Conservation (phyloP, 139 green algal species). For the Picochlorum sp. region DNA sequence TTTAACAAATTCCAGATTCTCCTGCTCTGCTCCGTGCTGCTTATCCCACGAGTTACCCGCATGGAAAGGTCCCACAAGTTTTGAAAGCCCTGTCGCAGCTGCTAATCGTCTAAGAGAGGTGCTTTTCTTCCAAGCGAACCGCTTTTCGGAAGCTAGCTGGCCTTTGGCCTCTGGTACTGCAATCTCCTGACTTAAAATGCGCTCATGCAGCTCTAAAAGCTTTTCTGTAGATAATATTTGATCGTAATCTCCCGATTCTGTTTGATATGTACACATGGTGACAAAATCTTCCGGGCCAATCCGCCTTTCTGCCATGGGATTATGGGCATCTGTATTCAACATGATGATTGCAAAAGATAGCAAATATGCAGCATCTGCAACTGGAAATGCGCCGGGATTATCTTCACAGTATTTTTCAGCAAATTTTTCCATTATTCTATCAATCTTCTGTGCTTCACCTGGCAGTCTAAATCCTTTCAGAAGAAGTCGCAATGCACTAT, state of each 20-base stretch:
- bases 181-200: slow-evolving; percentile 2
- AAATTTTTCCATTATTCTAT: slow-evolving; percentile 99
- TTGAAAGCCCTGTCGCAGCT: slow-evolving; percentile 46
- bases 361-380: slow-evolving; percentile 75
- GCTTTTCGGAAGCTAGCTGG: not conserved
- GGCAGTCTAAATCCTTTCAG: slow-evolving; percentile 67
- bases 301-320: slow-evolving; percentile 72
- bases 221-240: slow-evolving; percentile 55
- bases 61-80: slow-evolving; percentile 37
- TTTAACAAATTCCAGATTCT: slow-evolving; percentile 9
- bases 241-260: slow-evolving; percentile 26
- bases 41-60: slow-evolving; percentile 35
- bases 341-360: slow-evolving; percentile 89
- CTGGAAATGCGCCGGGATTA: slow-evolving; percentile 58
- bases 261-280: slow-evolving; percentile 46
- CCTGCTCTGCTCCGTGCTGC: slow-evolving; percentile 42
- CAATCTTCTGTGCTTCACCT: slow-evolving; percentile 98
- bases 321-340: slow-evolving; percentile 94
- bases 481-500: slow-evolving; percentile 56
- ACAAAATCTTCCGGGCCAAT: slow-evolving; percentile 70
- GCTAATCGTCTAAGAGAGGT: slow-evolving; percentile 30
- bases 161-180: not conserved
- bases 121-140: not conserved
- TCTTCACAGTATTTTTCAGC: slow-evolving; percentile 63
- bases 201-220: slow-evolving; percentile 22